Percentiles rank a stretch among this genome's conserved stretches.
Conservation (phyloP, 2,329 filamentous ascomycete species). For the Aspergillus calidoustus region DNA sequence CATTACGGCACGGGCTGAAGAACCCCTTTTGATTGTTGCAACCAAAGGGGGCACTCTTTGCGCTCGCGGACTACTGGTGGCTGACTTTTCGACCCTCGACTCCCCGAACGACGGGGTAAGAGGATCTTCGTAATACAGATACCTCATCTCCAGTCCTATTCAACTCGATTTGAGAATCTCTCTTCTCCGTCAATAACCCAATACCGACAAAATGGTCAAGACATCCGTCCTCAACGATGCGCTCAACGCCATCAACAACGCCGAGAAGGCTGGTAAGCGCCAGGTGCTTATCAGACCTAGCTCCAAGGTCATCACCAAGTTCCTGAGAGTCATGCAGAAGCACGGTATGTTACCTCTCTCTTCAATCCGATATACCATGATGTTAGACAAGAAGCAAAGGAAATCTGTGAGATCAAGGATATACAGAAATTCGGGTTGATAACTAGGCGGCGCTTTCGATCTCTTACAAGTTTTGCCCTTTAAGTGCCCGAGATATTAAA, state of each 20-base stretch:
- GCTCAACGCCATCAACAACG: constrained; percentile 99
- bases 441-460: constrained; percentile 97
- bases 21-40: constrained; percentile 60
- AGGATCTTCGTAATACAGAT: constrained; percentile 31
- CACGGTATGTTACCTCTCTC: constrained; percentile 73
- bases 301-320: constrained; percentile 99
- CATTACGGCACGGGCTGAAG: constrained; percentile 65
- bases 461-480: constrained; percentile 91
- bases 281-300: constrained; percentile 97
- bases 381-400: neutral
- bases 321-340: constrained; percentile 98
- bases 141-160: constrained; percentile 40
- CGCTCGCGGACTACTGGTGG: constrained; percentile 67
- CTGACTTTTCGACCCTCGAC: constrained; percentile 53
- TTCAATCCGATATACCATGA: constrained; percentile 8
- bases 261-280: constrained; percentile 99
- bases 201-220: constrained; percentile 91
- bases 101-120: neutral
- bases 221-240: constrained; percentile 99
- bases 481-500: constrained; percentile 99
- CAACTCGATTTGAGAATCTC: constrained; percentile 58
- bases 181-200: constrained; percentile 28
- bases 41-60: constrained; percentile 65
- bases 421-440: constrained; percentile 82
- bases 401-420: constrained; percentile 9